Evolutionary conservation across 768 basidiomycete genomes (phyloP), one percentile per base, ranked within the genome.

Genomic region (Phanerochaete sordida): DNA sequence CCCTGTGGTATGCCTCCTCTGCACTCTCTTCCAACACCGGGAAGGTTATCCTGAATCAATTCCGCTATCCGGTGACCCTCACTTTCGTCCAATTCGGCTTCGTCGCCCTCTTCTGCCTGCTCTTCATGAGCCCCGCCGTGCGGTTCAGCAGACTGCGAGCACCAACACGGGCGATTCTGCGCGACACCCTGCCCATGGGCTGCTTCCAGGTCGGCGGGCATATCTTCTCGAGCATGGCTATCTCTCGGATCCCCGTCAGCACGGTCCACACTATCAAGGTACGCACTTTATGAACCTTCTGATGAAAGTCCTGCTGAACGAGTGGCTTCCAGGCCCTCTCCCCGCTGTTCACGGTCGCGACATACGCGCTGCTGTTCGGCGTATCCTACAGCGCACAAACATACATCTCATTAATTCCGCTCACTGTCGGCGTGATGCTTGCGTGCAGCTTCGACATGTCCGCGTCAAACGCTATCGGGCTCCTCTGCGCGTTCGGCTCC

Each of bases 231-330:
- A 96, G 94, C 66, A 88, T 99, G 77, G 97, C 97, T 12, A 99
- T 98, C 56, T 93, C 95, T 51, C 81, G 94, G 53, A 96, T 98
- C 62, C 93, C 91, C 2, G 97, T 99, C 60, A 94, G 91, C 77
- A 99, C 97, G 0, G 95, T 98, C 15, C 97, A 99, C 73, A 98
- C 96, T 49, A 98, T 98, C 75, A 99, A 99, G 87, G 96, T 96
- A 67, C 66, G 81, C 71, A 12, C 11, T 2, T 53, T 15, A 24
- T 27, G 15, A 51, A 3, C 23, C 23, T 46, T 45, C 12, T 30
- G 30, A 28, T n/a, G 2, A 15, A 28, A 33, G 12, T 13, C n/a
- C 50, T n/a, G 48, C 24, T 51, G 15, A 51, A 33, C 50, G 4
- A 7, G n/a, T 23, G 7, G 28, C 23, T 21, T 21, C 2, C 65